Percentiles rank a stretch among this genome's conserved stretches.
phyloP scores from a whole-genome alignment of 225 moss, liverwort and hornwort genomes.

The Bryum argenteum region DNA sequence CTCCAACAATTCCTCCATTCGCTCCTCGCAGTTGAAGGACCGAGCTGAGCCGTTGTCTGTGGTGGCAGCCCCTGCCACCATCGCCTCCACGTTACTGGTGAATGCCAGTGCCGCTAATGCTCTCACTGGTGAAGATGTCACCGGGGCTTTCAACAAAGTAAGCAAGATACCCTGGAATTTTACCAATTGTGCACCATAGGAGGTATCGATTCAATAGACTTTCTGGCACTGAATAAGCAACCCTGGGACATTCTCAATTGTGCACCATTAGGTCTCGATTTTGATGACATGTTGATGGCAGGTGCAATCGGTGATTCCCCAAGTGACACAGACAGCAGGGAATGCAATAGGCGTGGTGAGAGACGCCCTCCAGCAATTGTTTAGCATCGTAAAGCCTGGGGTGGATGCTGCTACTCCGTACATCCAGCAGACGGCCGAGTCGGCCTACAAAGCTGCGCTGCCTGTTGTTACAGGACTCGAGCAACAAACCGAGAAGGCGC shows the following conservation, averaged over 20 bases:
- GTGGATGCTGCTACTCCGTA: conserved; percentile 72
- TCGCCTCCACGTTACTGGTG: conserved; percentile 52
- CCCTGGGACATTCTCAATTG: background rate
- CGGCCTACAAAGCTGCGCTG: conserved; percentile 52
- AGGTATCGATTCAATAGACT: no score
- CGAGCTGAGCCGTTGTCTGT: conserved; percentile 27
- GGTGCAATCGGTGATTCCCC: conserved; percentile 54
- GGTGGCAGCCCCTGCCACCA: conserved; percentile 49
- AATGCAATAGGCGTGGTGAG: conserved; percentile 55
- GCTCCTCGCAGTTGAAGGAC: conserved; percentile 44
- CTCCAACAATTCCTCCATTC: background rate
- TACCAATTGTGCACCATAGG: no score
- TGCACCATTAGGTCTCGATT: no score
- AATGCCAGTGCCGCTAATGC: conserved; percentile 67
- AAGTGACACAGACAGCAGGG: conserved; percentile 70
- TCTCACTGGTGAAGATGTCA: conserved; percentile 71
- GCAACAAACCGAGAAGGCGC: conserved; percentile 70
- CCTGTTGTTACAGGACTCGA: conserved; percentile 77
- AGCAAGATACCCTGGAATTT: conserved; percentile 14
- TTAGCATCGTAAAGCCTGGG: conserved; percentile 76
- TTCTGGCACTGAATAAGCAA: background rate
- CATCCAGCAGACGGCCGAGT: conserved; percentile 65
- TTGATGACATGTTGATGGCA: conserved; percentile 7
- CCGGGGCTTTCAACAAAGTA: conserved; percentile 55
- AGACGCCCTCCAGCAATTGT: conserved; percentile 63